Conservation (phyloP, 148 eudicot species). For the Rhododendron molle region DNA sequence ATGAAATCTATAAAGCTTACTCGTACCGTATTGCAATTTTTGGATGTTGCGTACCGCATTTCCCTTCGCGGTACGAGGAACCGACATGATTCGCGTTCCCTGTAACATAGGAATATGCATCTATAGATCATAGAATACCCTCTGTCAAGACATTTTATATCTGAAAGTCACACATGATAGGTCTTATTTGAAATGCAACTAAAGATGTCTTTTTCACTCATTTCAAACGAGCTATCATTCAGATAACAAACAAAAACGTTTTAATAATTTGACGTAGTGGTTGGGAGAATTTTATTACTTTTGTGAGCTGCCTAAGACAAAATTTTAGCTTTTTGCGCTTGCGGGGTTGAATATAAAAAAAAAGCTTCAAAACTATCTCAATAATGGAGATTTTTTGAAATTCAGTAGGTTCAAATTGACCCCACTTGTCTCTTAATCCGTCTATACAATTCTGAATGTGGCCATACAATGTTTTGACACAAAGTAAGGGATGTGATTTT, state of each 20-base stretch:
- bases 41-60: neutral
- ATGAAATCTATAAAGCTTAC: neutral
- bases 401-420: neutral
- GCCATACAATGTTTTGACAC: neutral
- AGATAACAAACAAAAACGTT: neutral
- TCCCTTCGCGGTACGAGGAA: neutral
- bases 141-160: neutral
- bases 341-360: neutral
- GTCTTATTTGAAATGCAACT: neutral
- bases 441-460: neutral
- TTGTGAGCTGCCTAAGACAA: neutral
- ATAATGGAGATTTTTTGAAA: neutral
- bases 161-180: neutral
- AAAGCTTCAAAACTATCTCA: neutral
- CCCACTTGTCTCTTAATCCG: neutral
- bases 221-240: neutral
- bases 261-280: neutral
- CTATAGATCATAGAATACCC: neutral
- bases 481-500: neutral
- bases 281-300: neutral
- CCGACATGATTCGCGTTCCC: neutral
- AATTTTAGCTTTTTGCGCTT: neutral
- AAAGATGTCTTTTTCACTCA: neutral
- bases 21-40: neutral
- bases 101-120: neutral